These are phyloP conservation scores for Metarhizium anisopliae DNA, from an alignment of 2,329 filamentous ascomycete species.

Conservation along the genomic window DNA sequence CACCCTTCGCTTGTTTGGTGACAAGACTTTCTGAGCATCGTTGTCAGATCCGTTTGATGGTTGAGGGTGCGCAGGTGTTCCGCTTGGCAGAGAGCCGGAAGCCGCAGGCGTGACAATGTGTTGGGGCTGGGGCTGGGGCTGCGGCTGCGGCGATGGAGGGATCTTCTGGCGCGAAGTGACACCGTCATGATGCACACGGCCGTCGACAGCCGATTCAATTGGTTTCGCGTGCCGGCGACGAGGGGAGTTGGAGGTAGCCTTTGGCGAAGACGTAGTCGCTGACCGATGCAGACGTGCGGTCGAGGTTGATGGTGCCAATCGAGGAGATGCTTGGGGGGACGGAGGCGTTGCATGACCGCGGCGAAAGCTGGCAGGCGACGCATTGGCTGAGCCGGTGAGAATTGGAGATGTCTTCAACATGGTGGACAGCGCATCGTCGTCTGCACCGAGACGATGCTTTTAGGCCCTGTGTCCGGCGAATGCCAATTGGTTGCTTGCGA, in stretches of 20 bases:
- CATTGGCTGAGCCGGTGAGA: conserved; percentile 40
- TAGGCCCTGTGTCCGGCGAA: not conserved
- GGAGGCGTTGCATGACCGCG: conserved; percentile 17
- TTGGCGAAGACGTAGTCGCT: conserved; percentile 11
- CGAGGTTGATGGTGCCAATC: conserved; percentile 11
- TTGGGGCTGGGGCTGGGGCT: not conserved
- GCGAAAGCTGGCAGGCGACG: conserved; percentile 39
- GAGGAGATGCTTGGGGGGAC: conserved; percentile 17
- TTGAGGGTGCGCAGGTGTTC: not conserved
- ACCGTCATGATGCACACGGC: not conserved
- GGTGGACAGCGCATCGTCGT: conserved; percentile 40
- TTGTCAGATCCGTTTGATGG: not conserved
- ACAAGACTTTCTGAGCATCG: conserved; percentile 9
- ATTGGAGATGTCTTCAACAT: conserved; percentile 53
- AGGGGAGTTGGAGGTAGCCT: conserved; percentile 10
- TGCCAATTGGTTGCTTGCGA: not conserved
- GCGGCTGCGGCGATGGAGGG: not conserved
- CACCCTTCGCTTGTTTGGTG: conserved; percentile 25
- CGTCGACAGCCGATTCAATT: not conserved
- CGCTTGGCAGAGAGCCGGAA: not conserved
- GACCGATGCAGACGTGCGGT: conserved; percentile 3
- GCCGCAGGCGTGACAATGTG: not conserved
- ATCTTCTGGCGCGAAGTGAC: not conserved
- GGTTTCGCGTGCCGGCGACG: conserved; percentile 12
- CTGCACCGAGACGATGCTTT: not conserved